Conservation (phyloP, 2,329 filamentous ascomycete species). For the Penicillium sp. region DNA sequence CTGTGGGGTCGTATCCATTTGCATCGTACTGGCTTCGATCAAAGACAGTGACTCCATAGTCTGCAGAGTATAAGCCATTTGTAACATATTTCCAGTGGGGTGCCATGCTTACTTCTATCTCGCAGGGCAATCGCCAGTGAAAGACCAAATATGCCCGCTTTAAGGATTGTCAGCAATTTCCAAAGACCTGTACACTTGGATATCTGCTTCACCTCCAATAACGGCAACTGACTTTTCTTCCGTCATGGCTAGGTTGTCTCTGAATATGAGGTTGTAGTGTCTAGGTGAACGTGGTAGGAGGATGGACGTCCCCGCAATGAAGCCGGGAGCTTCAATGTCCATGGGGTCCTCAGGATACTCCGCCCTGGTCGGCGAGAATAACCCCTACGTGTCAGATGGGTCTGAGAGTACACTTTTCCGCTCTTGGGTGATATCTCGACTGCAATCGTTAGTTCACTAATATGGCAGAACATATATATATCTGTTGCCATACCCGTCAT, state of each 20-base stretch:
- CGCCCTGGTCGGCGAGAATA: neutral
- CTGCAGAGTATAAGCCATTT: neutral
- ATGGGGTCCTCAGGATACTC: neutral
- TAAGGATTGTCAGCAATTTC: neutral
- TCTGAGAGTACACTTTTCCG: no score
- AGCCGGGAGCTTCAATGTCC: neutral
- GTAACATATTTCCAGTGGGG: no score
- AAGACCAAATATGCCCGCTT: slow-evolving; percentile 18
- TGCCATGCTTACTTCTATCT: slow-evolving; percentile 8
- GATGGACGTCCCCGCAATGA: neutral
- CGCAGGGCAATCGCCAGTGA: slow-evolving; percentile 15
- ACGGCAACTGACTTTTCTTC: slow-evolving; percentile 12
- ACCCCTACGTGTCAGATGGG: neutral
- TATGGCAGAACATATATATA: neutral
- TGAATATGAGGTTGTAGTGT: neutral
- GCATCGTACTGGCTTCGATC: slow-evolving; percentile 13
- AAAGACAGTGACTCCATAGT: slow-evolving; percentile 14
- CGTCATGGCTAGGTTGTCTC: slow-evolving; percentile 1
- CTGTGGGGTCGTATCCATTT: slow-evolving; percentile 12
- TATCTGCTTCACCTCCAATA: slow-evolving; percentile 10
- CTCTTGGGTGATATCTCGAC: neutral
- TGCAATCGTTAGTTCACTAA: neutral
- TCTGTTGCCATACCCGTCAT: neutral
- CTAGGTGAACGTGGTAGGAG: neutral
- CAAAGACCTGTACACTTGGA: no score